These are phyloP conservation scores for Bruguiera hainesii DNA, from an alignment of 441 rosid species.

Conservation along the genomic window DNA sequence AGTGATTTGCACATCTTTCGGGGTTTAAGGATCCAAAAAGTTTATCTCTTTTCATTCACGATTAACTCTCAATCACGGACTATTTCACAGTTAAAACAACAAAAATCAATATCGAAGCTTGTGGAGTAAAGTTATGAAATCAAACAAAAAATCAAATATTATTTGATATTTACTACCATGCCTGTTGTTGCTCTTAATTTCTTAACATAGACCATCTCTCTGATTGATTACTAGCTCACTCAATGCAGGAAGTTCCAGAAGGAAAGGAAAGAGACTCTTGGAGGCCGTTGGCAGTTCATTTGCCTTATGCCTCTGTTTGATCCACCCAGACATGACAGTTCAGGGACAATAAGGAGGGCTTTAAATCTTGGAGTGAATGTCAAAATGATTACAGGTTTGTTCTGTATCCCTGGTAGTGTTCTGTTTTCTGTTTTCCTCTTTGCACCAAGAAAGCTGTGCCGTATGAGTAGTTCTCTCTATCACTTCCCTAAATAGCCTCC, in stretches of 20 bases:
- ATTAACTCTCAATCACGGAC: no score
- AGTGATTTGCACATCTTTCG: no score
- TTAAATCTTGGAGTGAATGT: slow-evolving; percentile 93
- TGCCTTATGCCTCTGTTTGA: slow-evolving; percentile 98
- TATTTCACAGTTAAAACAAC: no score
- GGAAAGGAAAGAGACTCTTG: slow-evolving; percentile 77
- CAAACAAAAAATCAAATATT: background rate
- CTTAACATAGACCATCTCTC: background rate
- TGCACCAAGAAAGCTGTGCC: background rate
- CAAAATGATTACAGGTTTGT: slow-evolving; percentile 90
- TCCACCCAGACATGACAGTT: slow-evolving; percentile 98
- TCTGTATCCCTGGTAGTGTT: background rate
- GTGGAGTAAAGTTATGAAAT: no score
- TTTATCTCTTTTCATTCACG: no score
- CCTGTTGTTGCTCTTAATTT: slow-evolving; percentile 1
- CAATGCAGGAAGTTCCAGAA: slow-evolving; percentile 82
- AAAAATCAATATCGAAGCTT: no score
- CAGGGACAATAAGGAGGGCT: slow-evolving; percentile 91
- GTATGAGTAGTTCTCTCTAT: background rate
- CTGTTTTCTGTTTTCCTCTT: background rate
- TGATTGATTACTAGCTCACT: slow-evolving; percentile 1
- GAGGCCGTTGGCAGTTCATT: slow-evolving; percentile 88
- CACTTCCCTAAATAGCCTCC: no score
- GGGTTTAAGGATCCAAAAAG: no score
- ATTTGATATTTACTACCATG: background rate